Percentiles rank a stretch among this genome's conserved stretches.
Conservation (phyloP, 208 protist genomes). For the Leptomonas pyrrhocoris region DNA sequence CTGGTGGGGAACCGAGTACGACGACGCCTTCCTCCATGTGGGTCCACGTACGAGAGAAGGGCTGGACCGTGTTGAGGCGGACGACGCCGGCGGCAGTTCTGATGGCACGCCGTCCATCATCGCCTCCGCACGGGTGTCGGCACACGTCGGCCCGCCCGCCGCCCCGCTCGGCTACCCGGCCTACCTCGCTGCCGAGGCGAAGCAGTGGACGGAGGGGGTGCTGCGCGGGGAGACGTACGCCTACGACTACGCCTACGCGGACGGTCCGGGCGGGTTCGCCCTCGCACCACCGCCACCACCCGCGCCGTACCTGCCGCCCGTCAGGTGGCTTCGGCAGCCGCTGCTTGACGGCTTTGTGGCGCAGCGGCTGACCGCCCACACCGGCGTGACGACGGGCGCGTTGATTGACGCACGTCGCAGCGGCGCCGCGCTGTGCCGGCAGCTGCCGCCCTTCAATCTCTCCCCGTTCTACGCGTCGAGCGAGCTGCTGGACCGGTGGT, state of each 20-base stretch:
- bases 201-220: constrained; percentile 58
- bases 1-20: constrained; percentile 30
- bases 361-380: constrained; percentile 58
- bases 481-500: constrained; percentile 64
- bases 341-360: constrained; percentile 73
- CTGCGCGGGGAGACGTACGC: constrained; percentile 47
- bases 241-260: constrained; percentile 22
- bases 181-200: constrained; percentile 43
- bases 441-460: constrained; percentile 46
- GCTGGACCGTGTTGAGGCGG: not conserved
- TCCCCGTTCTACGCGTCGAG: constrained; percentile 72
- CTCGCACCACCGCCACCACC: constrained; percentile 2
- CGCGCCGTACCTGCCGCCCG: constrained; percentile 17
- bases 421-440: constrained; percentile 32
- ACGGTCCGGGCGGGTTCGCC: not conserved
- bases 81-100: not conserved
- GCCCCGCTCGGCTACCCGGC: constrained; percentile 53
- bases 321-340: constrained; percentile 63
- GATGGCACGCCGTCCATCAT: not conserved
- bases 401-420: constrained; percentile 38
- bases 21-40: not conserved
- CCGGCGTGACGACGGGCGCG: constrained; percentile 40
- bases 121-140: not conserved
- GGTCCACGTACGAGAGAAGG: too few species aligned
- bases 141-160: constrained; percentile 54